Conservation (phyloP, 164 flowering plant genomes). For the Stephania yunnanensis region DNA sequence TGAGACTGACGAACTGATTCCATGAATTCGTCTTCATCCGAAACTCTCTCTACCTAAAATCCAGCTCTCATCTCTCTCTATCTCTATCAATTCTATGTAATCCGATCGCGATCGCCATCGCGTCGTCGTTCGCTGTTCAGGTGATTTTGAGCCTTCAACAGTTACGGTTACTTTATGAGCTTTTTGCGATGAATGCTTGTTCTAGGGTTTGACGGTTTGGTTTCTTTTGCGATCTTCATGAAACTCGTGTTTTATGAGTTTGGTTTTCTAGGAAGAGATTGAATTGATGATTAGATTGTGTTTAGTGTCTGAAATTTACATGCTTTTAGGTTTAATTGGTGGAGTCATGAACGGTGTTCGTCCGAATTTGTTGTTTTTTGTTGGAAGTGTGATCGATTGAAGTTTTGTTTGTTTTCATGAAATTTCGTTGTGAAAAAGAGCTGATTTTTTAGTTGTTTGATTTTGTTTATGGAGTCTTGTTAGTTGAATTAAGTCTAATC, state of each 20-base stretch:
- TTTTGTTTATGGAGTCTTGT: no score
- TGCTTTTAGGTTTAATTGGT: not conserved
- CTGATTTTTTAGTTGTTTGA: no score
- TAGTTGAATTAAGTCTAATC: no score
- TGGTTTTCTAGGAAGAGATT: not conserved
- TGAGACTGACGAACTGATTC: no score
- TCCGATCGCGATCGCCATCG: no score
- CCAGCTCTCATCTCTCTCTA: not conserved
- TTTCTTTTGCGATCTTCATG: not conserved
- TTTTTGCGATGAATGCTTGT: not conserved
- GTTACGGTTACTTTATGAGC: not conserved
- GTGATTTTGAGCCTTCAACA: not conserved
- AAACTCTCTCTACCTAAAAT: not conserved
- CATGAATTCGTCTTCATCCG: no score
- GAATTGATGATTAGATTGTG: not conserved
- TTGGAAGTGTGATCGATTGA: no score
- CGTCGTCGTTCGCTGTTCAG: not conserved
- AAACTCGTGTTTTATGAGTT: not conserved
- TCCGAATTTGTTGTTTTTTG: not conserved
- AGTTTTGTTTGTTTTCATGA: no score
- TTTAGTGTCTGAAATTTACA: not conserved
- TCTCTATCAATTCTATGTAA: no score
- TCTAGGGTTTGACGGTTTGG: not conserved
- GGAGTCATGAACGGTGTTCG: not conserved
- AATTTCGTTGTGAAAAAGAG: no score